Conservation (phyloP, 805 yeast species). For the Wickerhamomyces alni region DNA sequence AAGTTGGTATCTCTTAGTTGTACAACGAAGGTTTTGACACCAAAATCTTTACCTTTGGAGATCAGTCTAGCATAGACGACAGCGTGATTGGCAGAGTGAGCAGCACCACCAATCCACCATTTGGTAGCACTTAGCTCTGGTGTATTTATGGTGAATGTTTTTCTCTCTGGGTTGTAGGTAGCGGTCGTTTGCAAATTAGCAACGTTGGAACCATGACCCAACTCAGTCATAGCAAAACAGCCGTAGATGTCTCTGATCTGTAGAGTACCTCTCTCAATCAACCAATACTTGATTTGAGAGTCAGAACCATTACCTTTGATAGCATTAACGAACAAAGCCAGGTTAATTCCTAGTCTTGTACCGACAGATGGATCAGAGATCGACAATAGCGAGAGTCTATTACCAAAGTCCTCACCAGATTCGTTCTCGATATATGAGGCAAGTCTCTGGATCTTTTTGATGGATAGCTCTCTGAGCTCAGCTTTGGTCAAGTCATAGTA, state of each 20-base stretch:
- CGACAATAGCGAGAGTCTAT: slow-evolving; percentile 52
- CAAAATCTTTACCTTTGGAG: slow-evolving; percentile 79
- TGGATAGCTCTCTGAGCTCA: slow-evolving; percentile 55
- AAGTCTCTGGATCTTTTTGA: slow-evolving; percentile 53
- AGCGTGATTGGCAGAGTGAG: slow-evolving; percentile 86
- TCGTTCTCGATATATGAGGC: slow-evolving; percentile 51
- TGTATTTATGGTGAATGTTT: slow-evolving; percentile 71
- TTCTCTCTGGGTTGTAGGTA: slow-evolving; percentile 56
- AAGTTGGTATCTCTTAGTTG: slow-evolving; percentile 77
- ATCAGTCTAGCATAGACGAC: slow-evolving; percentile 78
- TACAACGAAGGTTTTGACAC: slow-evolving; percentile 93
- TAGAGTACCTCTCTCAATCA: slow-evolving; percentile 58
- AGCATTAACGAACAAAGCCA: slow-evolving; percentile 78
- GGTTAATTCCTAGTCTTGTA: slow-evolving; percentile 83
- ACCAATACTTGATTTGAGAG: slow-evolving; percentile 82
- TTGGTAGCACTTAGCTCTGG: slow-evolving; percentile 91
- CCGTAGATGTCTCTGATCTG: slow-evolving; percentile 58
- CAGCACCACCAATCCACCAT: slow-evolving; percentile 99
- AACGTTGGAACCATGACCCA: slow-evolving; percentile 90
- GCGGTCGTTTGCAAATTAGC: slow-evolving; percentile 90
- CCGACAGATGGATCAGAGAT: slow-evolving; percentile 73
- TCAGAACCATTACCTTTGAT: slow-evolving; percentile 84
- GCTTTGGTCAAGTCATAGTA: slow-evolving; percentile 54
- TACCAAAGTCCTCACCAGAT: slow-evolving; percentile 38
- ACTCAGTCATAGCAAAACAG: slow-evolving; percentile 89